A percentile compares a stretch with the other conserved stretches of the same genome.
Conservation (phyloP, 2,329 filamentous ascomycete genomes). For the Podosphaera leucotricha region DNA sequence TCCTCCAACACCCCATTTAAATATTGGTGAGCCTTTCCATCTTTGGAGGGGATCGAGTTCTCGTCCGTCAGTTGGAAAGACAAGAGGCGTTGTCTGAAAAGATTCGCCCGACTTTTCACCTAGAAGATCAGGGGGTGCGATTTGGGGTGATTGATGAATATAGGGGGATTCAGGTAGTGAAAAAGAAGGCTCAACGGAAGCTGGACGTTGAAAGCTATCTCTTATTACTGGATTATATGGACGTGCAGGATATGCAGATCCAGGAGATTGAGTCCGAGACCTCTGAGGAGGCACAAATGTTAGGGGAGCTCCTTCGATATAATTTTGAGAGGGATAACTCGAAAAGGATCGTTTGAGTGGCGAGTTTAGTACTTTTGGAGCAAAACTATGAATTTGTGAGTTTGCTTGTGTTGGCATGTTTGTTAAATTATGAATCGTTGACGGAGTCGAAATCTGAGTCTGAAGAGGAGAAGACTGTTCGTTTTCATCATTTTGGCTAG, state of each 20-base stretch:
- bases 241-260: slow-evolving; percentile 25
- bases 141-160: neutral
- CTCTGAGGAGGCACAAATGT: slow-evolving; percentile 30
- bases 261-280: slow-evolving; percentile 39
- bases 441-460: slow-evolving; percentile 6
- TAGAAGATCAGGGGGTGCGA: neutral
- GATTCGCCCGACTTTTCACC: slow-evolving; percentile 27
- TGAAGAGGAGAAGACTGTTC: slow-evolving; percentile 15
- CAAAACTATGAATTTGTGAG: slow-evolving; percentile 23
- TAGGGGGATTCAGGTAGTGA: slow-evolving; percentile 4
- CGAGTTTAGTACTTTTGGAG: slow-evolving; percentile 24
- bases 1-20: slow-evolving; percentile 75
- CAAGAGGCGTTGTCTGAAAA: slow-evolving; percentile 27
- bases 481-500: slow-evolving; percentile 37
- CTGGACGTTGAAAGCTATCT: slow-evolving; percentile 26
- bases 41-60: slow-evolving; percentile 59
- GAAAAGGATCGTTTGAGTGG: slow-evolving; percentile 30
- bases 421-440: slow-evolving; percentile 15
- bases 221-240: slow-evolving; percentile 15
- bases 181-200: slow-evolving; percentile 20
- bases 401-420: slow-evolving; percentile 18
- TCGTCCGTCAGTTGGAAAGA: slow-evolving; percentile 39
- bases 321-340: slow-evolving; percentile 23
- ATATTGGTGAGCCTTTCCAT: slow-evolving; percentile 75
- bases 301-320: slow-evolving; percentile 5